Base-by-base conservation (phyloP, 345 rosid genomes). In the Aquilaria yunnanensis region DNA sequence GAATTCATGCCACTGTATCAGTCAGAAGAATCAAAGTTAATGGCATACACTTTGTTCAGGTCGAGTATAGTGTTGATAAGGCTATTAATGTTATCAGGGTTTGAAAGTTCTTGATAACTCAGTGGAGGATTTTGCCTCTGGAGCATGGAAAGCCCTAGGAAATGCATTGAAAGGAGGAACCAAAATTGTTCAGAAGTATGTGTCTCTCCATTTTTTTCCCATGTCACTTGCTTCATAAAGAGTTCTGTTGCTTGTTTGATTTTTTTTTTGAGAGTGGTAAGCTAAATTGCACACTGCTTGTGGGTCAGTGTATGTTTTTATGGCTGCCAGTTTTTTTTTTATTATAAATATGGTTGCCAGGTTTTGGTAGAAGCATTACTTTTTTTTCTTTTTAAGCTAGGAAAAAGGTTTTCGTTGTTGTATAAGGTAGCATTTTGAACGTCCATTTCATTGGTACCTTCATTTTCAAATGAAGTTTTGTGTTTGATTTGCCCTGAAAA, bases 121-220 rank as follows among this genome's bases (percentile, higher is more conserved):
- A 32, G 88, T 94, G 68, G 99, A 90, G 87, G 88, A 80, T 74
- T 83, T 94, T 51, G 85, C 96, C 63, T 82, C 96, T 16, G 99
- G 97, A 66, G 99, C 99, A 32, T 94, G 99, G 99, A 85, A 84
- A 61, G 96, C 91, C 61, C 61, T 90, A 23, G 99, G 97, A 61
- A 82, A 58, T 82, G 99, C 97, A 56, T 82, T 74, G 78, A 87
- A 71, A 74, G 97, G 96, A 65, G 80, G 97, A 59, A 63, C 91
- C 51, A 56, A 67, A 74, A 72, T 93, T 46, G 96, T 93, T 69
- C 90, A 89, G 62, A 90, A 82, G 98, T 90, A 87, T 69, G 94
- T 67, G 69, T 51, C 29, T 4, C 53, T 37, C 66, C 53, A 45
- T 46, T 66, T 67, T 66, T 59, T 51, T 23, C 63, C 43, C 49